Base-by-base conservation (phyloP, 805 yeast species). In the Nakazawaea wickerhamii region DNA sequence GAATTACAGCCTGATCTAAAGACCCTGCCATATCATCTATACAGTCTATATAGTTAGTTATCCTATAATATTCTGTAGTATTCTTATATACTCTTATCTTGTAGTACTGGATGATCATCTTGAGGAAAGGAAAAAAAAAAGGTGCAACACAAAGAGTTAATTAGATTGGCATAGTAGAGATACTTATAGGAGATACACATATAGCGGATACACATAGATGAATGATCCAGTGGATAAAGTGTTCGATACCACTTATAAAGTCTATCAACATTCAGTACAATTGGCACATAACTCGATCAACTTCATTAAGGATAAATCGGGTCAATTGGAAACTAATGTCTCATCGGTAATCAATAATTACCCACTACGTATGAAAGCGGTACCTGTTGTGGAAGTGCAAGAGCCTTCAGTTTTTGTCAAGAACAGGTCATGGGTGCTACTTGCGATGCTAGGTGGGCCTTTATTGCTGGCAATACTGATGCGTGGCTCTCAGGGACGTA, bases 211-310 rank as follows among this genome's bases (percentile, higher is more conserved):
- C n/a, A n/a, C 17, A 11, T 30, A 11, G 2, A 38, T 43, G 46
- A 38, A 38, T 31, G 46, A 43, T 26, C 46, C 46, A 22, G 27
- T 43, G 2, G 46, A 43, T 3, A 34, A 30, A 32, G 32, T 43
- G 15, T 43, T 43, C 25, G 46, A 43, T 25, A 34, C 37, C 36
- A 38, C 37, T 5, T 43, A 43, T 25, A 15, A 34, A 13, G 40
- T 35, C 3, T 43, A 43, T 25, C 9, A 21, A 3, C 23, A 26
- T 3, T 32, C 46, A 6, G 7, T 14, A 19, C 23, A 17, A 5
- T 6, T 27, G 4, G 39, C 34, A 5, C 27, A 32, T 7, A 18
- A 9, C 10, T 32, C 46, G 6, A 5, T 32, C 14, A 10, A 27
- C 14, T 31, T 26, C 19, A 14, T 42, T 15, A 22, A 32, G 17